Evolutionary conservation across 1,139 yeast species (phyloP).

Genomic region (Citeromyces siamensis): DNA sequence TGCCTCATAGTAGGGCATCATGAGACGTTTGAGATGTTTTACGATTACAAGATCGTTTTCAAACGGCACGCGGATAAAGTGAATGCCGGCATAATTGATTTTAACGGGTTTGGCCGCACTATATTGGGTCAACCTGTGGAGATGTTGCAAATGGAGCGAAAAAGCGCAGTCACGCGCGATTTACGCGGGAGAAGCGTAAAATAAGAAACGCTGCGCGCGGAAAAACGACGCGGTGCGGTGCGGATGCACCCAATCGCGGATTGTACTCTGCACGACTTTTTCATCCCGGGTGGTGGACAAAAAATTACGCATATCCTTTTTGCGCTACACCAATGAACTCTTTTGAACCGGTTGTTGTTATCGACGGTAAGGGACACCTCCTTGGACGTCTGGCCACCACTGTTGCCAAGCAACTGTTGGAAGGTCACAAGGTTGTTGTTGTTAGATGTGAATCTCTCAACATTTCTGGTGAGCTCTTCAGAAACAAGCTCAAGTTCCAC

Average conservation of each 20-base stretch:
- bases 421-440: constrained; percentile 96
- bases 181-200: too few species aligned
- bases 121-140: constrained; percentile 5
- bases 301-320: constrained; percentile 10
- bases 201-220: too few species aligned
- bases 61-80: constrained; percentile 1
- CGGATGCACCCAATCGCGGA: too few species aligned
- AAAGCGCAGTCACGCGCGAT: constrained; percentile 2
- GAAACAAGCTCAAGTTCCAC: constrained; percentile 99
- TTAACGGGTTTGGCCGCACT: not conserved
- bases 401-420: constrained; percentile 96
- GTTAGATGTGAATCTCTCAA: constrained; percentile 98
- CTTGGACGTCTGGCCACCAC: constrained; percentile 99
- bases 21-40: not conserved
- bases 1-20: not conserved
- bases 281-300: constrained; percentile 1
- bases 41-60: constrained; percentile 4
- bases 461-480: constrained; percentile 99
- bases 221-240: too few species aligned
- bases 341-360: constrained; percentile 94
- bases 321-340: constrained; percentile 81
- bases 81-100: not conserved
- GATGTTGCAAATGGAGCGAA: constrained; percentile 5
- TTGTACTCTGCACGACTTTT: too few species aligned
- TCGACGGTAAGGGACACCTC: constrained; percentile 99